Percentiles rank a stretch among this genome's conserved stretches.
phyloP scores from a whole-genome alignment of 1,139 yeast species.

The Zygotorulaspora mrakii region DNA sequence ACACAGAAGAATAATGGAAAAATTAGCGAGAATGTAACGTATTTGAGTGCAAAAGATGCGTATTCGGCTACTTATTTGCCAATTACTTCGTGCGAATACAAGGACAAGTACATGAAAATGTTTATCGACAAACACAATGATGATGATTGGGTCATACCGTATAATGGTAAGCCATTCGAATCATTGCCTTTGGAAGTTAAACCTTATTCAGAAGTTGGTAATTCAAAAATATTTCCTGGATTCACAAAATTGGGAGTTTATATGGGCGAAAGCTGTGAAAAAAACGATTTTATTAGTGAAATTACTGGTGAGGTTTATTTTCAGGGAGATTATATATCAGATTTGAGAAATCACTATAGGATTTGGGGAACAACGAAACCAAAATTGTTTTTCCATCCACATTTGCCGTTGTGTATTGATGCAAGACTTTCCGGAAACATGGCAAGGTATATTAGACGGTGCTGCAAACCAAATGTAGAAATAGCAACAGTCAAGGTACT shows the following conservation, averaged over 20 bases:
- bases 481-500: conserved; percentile 50
- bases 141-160: conserved; percentile 33
- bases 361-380: conserved; percentile 86
- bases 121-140: conserved; percentile 33
- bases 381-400: conserved; percentile 55
- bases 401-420: conserved; percentile 62
- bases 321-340: conserved; percentile 57
- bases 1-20: conserved; percentile 32
- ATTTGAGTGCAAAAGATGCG: conserved; percentile 40
- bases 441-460: conserved; percentile 68
- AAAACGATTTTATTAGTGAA: conserved; percentile 57
- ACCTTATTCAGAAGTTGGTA: conserved; percentile 36
- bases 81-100: conserved; percentile 47
- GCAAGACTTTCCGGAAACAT: conserved; percentile 76
- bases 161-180: conserved; percentile 19
- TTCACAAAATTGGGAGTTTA: conserved; percentile 66
- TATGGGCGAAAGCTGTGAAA: conserved; percentile 41
- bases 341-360: conserved; percentile 71
- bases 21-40: conserved; percentile 30
- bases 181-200: conserved; percentile 32
- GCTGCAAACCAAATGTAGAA: conserved; percentile 75
- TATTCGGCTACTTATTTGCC: conserved; percentile 52
- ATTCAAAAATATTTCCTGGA: conserved; percentile 54
- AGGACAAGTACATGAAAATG: conserved; percentile 37
- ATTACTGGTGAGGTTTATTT: conserved; percentile 70